phyloP scores from a whole-genome alignment of 805 yeast genomes.

The Kazachstania taianensis region DNA sequence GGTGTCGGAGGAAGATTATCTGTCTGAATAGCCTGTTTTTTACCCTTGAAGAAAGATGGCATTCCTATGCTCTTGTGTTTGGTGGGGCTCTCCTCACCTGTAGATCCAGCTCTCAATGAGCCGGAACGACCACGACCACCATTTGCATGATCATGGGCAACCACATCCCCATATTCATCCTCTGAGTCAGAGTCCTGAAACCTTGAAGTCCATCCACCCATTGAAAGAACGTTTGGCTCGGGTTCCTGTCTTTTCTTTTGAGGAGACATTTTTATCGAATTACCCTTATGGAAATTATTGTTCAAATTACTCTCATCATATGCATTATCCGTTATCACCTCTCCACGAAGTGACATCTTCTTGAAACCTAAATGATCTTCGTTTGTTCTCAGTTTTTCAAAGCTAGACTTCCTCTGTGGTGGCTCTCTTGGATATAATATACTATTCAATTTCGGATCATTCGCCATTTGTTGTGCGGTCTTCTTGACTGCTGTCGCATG shows the following conservation, averaged over 20 bases:
- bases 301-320: constrained; percentile 5
- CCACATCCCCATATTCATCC: constrained; percentile 26
- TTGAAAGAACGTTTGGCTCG: constrained; percentile 7
- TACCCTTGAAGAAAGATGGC: constrained; percentile 14
- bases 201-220: constrained; percentile 10
- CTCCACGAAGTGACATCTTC: constrained; percentile 30
- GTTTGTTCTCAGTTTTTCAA: constrained; percentile 37
- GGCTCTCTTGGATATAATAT: constrained; percentile 31
- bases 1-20: constrained; percentile 1
- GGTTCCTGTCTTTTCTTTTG: constrained; percentile 14
- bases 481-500: neutral
- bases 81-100: too few species aligned
- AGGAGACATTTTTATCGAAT: constrained; percentile 5
- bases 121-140: constrained; percentile 1
- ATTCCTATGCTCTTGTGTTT: constrained; percentile 10
- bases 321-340: constrained; percentile 6
- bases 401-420: constrained; percentile 42
- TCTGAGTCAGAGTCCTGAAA: constrained; percentile 60
- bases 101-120: constrained; percentile 5
- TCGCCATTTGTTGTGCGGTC: constrained; percentile 18
- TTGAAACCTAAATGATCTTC: constrained; percentile 31
- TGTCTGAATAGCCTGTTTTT: constrained; percentile 1
- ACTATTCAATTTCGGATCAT: constrained; percentile 7
- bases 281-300: constrained; percentile 6
- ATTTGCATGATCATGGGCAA: too few species aligned